These are phyloP conservation scores for Schizochytrium sp. DNA, from an alignment of 108 stramenopile genomes.

Conservation along the genomic window DNA sequence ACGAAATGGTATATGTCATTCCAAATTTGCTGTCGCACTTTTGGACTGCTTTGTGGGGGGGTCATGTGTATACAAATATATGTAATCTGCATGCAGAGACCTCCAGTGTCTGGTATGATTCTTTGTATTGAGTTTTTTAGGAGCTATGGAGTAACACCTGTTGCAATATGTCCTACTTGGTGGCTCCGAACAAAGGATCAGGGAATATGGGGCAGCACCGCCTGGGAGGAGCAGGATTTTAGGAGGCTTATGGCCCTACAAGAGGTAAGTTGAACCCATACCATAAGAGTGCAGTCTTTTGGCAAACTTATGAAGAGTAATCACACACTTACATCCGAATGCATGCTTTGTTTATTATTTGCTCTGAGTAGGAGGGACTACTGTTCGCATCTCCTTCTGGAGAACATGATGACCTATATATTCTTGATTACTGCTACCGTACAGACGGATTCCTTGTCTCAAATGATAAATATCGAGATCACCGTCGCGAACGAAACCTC, in stretches of 20 bases:
- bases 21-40: too few relatives aligned
- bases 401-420: conserved; percentile 56
- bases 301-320: neutral
- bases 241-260: conserved; percentile 3
- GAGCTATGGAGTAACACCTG: conserved; percentile 48
- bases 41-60: too few relatives aligned
- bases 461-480: conserved; percentile 31
- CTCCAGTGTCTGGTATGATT: conserved; percentile 7
- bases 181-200: conserved; percentile 9
- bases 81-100: neutral
- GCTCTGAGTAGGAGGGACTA: neutral
- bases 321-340: neutral
- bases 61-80: too few relatives aligned
- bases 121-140: conserved; percentile 17
- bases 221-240: conserved; percentile 52
- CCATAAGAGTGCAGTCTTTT: neutral
- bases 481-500: conserved; percentile 7
- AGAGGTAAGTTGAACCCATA: neutral
- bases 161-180: conserved; percentile 52
- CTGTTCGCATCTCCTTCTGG: conserved; percentile 52
- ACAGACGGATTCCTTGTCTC: conserved; percentile 44
- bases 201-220: conserved; percentile 33
- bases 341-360: too few relatives aligned
- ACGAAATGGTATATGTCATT: too few relatives aligned
- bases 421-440: conserved; percentile 26